These are phyloP conservation scores for Talaromyces ruber DNA, from an alignment of 495 filamentous ascomycete genomes.

Conservation along the genomic window DNA sequence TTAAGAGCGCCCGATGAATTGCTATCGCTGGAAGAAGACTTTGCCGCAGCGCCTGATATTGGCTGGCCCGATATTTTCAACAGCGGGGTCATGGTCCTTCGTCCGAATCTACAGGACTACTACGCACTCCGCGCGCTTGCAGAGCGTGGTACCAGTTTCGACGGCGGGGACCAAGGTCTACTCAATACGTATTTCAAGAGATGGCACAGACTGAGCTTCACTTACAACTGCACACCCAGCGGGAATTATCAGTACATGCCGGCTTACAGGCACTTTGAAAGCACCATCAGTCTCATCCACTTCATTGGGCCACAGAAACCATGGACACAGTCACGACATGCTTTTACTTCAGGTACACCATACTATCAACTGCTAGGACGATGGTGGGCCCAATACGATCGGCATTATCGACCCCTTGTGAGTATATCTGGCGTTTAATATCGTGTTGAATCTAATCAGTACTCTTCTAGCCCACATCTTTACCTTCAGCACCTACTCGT, in stretches of 20 bases:
- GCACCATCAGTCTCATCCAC: conserved; percentile 78
- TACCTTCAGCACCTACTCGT: background rate
- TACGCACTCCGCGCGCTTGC: conserved; percentile 77
- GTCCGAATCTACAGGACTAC: conserved; percentile 81
- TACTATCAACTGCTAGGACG: conserved; percentile 71
- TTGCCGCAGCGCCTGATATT: conserved; percentile 89
- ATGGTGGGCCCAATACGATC: conserved; percentile 93
- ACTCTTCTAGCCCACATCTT: background rate
- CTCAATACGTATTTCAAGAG: conserved; percentile 89
- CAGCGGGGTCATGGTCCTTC: conserved; percentile 86
- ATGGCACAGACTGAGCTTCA: conserved; percentile 86
- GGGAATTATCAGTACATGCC: conserved; percentile 93
- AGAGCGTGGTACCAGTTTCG: conserved; percentile 81
- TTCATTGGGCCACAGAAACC: conserved; percentile 92
- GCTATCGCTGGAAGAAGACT: conserved; percentile 64
- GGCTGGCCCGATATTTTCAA: conserved; percentile 99
- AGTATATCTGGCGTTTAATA: conserved; percentile 13
- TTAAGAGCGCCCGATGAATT: conserved; percentile 88
- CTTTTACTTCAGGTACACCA: conserved; percentile 47
- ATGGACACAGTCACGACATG: conserved; percentile 64
- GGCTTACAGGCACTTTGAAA: conserved; percentile 87
- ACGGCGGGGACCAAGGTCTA: conserved; percentile 94
- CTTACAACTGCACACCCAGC: conserved; percentile 93
- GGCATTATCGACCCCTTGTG: conserved; percentile 59
- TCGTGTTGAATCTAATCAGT: background rate